These are phyloP conservation scores for Chrysanthemum lavandulifolium DNA, from an alignment of 129 eudicot species.

Conservation along the genomic window DNA sequence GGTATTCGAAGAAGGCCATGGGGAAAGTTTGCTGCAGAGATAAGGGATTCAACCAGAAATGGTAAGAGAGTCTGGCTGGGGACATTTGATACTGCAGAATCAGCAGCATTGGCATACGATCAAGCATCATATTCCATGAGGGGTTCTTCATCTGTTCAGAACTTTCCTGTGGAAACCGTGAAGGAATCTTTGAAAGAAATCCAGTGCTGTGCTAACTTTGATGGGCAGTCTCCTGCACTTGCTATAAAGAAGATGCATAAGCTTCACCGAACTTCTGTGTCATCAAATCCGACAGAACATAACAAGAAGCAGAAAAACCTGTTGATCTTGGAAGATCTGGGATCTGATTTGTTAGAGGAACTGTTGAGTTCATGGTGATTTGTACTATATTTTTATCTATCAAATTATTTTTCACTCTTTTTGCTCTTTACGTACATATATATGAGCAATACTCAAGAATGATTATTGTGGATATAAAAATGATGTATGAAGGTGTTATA, in stretches of 20 bases:
- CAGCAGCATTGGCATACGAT: conserved; percentile 56
- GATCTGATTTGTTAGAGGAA: conserved; percentile 52
- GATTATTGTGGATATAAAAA: background rate
- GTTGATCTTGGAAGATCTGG: conserved; percentile 44
- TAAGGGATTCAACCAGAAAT: conserved; percentile 38
- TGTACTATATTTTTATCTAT: background rate
- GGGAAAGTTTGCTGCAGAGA: conserved; percentile 63
- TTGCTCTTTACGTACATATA: no score
- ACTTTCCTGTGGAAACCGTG: conserved; percentile 37
- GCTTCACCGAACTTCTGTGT: conserved; percentile 54
- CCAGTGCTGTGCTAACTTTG: background rate
- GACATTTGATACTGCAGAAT: conserved; percentile 50
- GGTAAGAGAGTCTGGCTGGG: conserved; percentile 59
- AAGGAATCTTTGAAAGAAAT: conserved; percentile 35
- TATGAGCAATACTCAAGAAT: no score
- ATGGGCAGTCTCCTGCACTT: conserved; percentile 42
- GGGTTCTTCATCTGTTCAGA: conserved; percentile 36
- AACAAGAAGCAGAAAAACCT: conserved; percentile 26
- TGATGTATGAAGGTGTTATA: background rate
- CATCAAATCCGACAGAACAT: conserved; percentile 91
- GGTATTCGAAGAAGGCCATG: conserved; percentile 51
- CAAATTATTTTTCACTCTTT: no score
- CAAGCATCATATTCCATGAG: conserved; percentile 48
- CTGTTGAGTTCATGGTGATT: conserved; percentile 31
- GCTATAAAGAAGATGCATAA: conserved; percentile 47